Conservation (phyloP, 495 filamentous ascomycete genomes). For the Bombardia bombarda region DNA sequence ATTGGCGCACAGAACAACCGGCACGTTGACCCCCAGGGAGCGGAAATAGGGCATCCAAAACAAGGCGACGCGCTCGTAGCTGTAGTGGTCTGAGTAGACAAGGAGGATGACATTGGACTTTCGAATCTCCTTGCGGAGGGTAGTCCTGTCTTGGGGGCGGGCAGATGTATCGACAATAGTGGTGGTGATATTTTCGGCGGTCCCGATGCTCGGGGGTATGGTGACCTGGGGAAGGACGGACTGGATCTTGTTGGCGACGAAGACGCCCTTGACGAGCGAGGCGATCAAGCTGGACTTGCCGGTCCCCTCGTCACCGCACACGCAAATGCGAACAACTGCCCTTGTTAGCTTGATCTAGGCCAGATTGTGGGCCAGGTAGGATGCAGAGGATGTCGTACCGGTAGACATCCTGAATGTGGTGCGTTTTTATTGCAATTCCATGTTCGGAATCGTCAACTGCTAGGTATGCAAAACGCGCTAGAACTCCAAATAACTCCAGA, state of each 20-base stretch:
- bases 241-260: slow-evolving; percentile 89
- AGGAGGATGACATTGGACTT: slow-evolving; percentile 96
- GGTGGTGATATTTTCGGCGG: slow-evolving; percentile 89
- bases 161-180: slow-evolving; percentile 96
- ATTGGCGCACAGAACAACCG: slow-evolving; percentile 93
- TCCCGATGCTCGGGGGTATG: slow-evolving; percentile 78
- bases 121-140: slow-evolving; percentile 84
- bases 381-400: too few relatives aligned
- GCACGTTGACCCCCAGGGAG: slow-evolving; percentile 95
- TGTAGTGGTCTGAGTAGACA: slow-evolving; percentile 96
- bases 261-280: slow-evolving; percentile 85
- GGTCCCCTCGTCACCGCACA: slow-evolving; percentile 87
- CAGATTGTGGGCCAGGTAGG: too few relatives aligned
- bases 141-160: slow-evolving; percentile 82
- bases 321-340: slow-evolving; percentile 77
- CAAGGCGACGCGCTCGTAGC: slow-evolving; percentile 92
- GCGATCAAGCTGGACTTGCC: slow-evolving; percentile 68
- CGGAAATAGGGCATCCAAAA: slow-evolving; percentile 99
- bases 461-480: neutral
- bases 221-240: slow-evolving; percentile 89
- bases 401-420: too few relatives aligned
- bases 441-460: neutral
- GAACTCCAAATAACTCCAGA: too few relatives aligned
- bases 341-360: too few relatives aligned
- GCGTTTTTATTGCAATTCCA: neutral